Percentiles rank a stretch among this genome's conserved stretches.
These are phyloP conservation scores for Marsdenia floribunda DNA, from an alignment of 257 asterid genomes.

Conservation along the genomic window DNA sequence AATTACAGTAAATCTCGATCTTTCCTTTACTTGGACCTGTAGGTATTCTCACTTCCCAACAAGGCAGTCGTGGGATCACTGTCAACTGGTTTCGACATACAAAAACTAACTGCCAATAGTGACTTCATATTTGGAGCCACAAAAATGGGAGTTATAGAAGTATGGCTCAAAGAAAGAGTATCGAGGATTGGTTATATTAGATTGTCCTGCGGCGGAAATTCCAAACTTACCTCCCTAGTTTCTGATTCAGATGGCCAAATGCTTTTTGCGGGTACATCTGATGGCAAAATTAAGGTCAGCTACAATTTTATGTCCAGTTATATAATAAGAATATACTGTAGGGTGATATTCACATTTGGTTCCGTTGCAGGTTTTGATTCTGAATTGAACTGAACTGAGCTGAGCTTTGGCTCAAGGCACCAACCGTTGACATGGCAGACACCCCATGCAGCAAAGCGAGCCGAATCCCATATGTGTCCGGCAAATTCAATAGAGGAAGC, in stretches of 20 bases:
- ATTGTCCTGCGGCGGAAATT: slow-evolving; percentile 32
- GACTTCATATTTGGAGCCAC: slow-evolving; percentile 63
- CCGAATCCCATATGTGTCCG: too few species aligned
- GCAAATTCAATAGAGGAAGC: too few species aligned
- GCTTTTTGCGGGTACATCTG: slow-evolving; percentile 65
- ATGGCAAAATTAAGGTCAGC: slow-evolving; percentile 67
- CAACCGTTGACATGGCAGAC: too few species aligned
- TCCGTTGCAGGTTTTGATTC: slow-evolving; percentile 24
- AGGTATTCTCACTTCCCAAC: slow-evolving; percentile 72
- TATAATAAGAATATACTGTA: not conserved
- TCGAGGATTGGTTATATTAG: slow-evolving; percentile 48
- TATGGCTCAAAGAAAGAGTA: slow-evolving; percentile 58
- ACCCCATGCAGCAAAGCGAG: too few species aligned
- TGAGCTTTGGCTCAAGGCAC: not conserved
- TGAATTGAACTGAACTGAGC: slow-evolving; percentile 3
- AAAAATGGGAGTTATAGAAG: slow-evolving; percentile 62
- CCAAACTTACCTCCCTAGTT: slow-evolving; percentile 39
- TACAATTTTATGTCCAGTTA: not conserved
- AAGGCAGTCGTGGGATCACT: slow-evolving; percentile 56
- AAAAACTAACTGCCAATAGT: slow-evolving; percentile 36
- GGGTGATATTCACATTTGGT: not conserved
- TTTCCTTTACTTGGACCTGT: slow-evolving; percentile 4
- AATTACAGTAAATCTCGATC: not conserved
- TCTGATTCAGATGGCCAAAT: slow-evolving; percentile 56
- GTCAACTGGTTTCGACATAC: slow-evolving; percentile 51